Base-by-base conservation (phyloP, 2,329 filamentous ascomycete genomes). In the Knoxdaviesia proteae region DNA sequence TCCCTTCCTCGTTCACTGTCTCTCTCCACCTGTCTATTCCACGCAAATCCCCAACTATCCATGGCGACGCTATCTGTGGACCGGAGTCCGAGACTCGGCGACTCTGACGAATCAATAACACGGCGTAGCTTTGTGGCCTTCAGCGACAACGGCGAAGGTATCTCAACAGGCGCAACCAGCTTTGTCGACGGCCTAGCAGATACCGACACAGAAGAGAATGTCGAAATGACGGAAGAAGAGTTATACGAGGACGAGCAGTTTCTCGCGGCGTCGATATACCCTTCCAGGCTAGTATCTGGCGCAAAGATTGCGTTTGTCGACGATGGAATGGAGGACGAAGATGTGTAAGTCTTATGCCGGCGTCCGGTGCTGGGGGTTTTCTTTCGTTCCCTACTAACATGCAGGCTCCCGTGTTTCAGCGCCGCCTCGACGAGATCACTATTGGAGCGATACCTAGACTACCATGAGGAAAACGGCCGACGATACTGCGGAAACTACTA, bases 401-500 rank as follows among this genome's bases (percentile, higher is more conserved):
- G 20, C 20, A 20, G 20, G 20, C 20, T 20, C 20, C 20, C 20
- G 20, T 20, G 11, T 33, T 53, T 39, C 42, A 63, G 61, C 43
- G 58, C 57, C 45, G 59, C 61, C 1, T 63, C 65, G 8, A 69
- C 65, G 11, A 58, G 64, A 40, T 69, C 65, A n/a, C 52, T 69
- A 41, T 65, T 62, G 52, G 63, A 62, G 36, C 55, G 59, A 45
- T 65, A 68, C 47, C 60, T 78, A 33, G 66, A 74, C 51, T 69
- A 70, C 48, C 61, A 71, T 43, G 60, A 68, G 46, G 73, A 79
- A 47, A 69, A 80, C 56, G 71, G 66, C 38, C 69, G 76, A 29
- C 65, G 77, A 48, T 77, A 74, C 52, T 75, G 76, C 51, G 62
- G 68, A 34, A 63, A 64, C 34, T 80, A 78, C 51, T 74, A 64